A percentile compares a stretch with the other conserved stretches of the same genome.
phyloP scores from a whole-genome alignment of 73 alveolate species.

The Blepharisma japonicum region DNA sequence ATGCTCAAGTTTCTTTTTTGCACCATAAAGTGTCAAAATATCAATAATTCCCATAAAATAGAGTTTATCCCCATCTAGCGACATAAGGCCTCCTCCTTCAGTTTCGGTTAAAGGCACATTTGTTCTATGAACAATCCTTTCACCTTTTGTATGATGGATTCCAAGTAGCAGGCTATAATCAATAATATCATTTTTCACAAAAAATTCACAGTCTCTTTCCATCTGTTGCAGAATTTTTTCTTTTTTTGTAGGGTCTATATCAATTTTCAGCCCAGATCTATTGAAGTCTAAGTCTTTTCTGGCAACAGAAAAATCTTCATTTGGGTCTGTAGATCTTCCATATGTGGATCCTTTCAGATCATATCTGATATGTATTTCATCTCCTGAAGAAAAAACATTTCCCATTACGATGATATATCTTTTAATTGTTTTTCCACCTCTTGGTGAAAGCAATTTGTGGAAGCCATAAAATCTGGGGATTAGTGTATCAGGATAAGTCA shows the following conservation, averaged over 20 bases:
- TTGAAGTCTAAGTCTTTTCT: slow-evolving; percentile 86
- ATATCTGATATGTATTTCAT: slow-evolving; percentile 70
- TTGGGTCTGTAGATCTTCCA: slow-evolving; percentile 54
- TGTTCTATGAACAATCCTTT: neutral
- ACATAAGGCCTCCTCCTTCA: neutral
- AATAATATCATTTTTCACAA: slow-evolving; percentile 72
- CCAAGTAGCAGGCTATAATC: slow-evolving; percentile 93
- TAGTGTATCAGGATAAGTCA: slow-evolving; percentile 72
- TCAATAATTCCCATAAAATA: slow-evolving; percentile 74
- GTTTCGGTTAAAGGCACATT: neutral
- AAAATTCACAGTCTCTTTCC: slow-evolving; percentile 80
- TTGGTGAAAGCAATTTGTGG: neutral
- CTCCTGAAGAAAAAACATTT: slow-evolving; percentile 58
- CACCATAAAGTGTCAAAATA: slow-evolving; percentile 69
- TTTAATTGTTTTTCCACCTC: neutral
- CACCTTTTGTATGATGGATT: slow-evolving; percentile 57
- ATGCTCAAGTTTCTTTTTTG: slow-evolving; percentile 81
- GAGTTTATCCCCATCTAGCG: slow-evolving; percentile 19
- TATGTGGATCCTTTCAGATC: slow-evolving; percentile 82
- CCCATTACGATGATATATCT: slow-evolving; percentile 66
- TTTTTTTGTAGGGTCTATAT: slow-evolving; percentile 57
- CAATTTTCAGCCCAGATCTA: slow-evolving; percentile 61
- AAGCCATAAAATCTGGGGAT: slow-evolving; percentile 28
- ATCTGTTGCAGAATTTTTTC: slow-evolving; percentile 64
- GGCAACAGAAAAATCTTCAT: slow-evolving; percentile 74